Conservation (phyloP, 768 basidiomycete species). For the Gyrodon lividus region DNA sequence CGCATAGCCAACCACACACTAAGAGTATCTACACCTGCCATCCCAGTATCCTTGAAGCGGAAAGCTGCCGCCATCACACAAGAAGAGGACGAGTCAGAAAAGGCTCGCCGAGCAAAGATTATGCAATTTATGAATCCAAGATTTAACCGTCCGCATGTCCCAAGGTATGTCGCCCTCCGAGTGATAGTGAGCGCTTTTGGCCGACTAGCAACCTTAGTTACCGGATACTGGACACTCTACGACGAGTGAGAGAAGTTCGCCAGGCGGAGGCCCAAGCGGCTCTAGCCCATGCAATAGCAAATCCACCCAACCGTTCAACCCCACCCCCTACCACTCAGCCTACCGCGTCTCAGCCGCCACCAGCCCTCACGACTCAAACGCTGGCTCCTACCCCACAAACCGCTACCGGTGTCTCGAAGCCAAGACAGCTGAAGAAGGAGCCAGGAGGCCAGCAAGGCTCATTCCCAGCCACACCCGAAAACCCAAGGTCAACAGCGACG, state of each 20-base stretch:
- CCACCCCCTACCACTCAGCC: slow-evolving; percentile 32
- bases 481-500: slow-evolving; percentile 29
- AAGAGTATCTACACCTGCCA: slow-evolving; percentile 69
- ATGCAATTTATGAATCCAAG: slow-evolving; percentile 77
- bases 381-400: slow-evolving; percentile 32
- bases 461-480: slow-evolving; percentile 29
- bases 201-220: slow-evolving; percentile 40
- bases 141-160: slow-evolving; percentile 43
- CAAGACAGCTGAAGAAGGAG: slow-evolving; percentile 30
- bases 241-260: slow-evolving; percentile 28
- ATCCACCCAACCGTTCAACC: slow-evolving; percentile 29
- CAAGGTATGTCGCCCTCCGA: slow-evolving; percentile 42
- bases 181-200: neutral
- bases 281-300: slow-evolving; percentile 27
- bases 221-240: slow-evolving; percentile 54
- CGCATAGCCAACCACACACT: slow-evolving; percentile 75
- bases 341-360: slow-evolving; percentile 35
- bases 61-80: slow-evolving; percentile 69
- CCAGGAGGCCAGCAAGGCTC: slow-evolving; percentile 20
- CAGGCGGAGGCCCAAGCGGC: slow-evolving; percentile 22
- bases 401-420: slow-evolving; percentile 21
- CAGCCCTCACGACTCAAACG: slow-evolving; percentile 30
- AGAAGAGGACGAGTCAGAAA: slow-evolving; percentile 77
- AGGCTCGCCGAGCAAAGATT: slow-evolving; percentile 68
- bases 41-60: slow-evolving; percentile 71